Evolutionary conservation across 176 grass and related monocot genomes (phyloP).

Genomic region (Olyra latifolia): DNA sequence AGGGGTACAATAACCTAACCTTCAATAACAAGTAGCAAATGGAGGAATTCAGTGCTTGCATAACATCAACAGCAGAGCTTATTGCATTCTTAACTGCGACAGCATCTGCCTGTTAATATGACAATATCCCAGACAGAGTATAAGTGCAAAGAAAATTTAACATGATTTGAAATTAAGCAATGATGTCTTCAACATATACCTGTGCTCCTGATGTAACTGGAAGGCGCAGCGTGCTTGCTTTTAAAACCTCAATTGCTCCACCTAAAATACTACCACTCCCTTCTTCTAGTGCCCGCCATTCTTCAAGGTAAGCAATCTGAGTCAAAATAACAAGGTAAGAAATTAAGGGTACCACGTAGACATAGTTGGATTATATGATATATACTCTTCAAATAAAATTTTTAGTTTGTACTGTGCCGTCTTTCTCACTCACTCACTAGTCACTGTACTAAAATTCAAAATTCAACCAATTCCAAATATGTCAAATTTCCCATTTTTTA

Average conservation of each 20-base stretch:
- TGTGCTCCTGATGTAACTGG: slow-evolving; percentile 66
- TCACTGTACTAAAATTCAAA: too few relatives aligned
- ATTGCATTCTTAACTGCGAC: slow-evolving; percentile 70
- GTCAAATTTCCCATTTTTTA: not conserved
- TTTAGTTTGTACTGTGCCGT: not conserved
- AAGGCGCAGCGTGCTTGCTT: slow-evolving; percentile 59
- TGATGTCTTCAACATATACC: slow-evolving; percentile 30
- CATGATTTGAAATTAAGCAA: slow-evolving; percentile 14
- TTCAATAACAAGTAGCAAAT: slow-evolving; percentile 55
- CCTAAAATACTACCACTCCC: slow-evolving; percentile 47
- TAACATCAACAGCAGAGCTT: slow-evolving; percentile 76
- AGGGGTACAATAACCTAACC: slow-evolving; percentile 31
- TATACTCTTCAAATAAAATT: not conserved
- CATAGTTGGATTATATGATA: not conserved
- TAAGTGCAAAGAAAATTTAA: not conserved
- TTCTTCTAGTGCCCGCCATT: slow-evolving; percentile 58
- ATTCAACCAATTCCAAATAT: not conserved
- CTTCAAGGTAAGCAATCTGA: slow-evolving; percentile 67
- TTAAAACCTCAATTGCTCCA: slow-evolving; percentile 53
- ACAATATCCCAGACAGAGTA: slow-evolving; percentile 1
- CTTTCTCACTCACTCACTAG: not conserved
- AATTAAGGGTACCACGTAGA: not conserved
- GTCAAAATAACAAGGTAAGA: slow-evolving; percentile 16
- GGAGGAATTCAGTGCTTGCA: slow-evolving; percentile 66
- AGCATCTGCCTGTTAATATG: slow-evolving; percentile 53